Evolutionary conservation across 2,329 filamentous ascomycete species (phyloP).

Genomic region (Rhynchosporium agropyri): DNA sequence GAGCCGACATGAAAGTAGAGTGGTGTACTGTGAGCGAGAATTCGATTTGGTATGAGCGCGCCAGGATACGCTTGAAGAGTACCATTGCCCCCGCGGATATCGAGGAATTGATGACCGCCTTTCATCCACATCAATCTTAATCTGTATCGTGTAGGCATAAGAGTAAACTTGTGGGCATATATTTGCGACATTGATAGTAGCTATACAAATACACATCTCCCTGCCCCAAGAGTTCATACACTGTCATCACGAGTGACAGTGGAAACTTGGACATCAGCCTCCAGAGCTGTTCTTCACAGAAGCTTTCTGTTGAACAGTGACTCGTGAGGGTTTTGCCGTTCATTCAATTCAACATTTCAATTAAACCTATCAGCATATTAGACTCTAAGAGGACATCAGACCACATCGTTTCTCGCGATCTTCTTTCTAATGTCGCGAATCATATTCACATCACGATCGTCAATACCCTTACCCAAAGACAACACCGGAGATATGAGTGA

Average conservation of each 20-base stretch:
- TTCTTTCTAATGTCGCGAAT: too few species aligned
- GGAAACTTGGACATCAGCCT: slow-evolving; percentile 38
- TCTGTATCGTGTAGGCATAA: neutral
- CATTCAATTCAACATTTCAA: neutral
- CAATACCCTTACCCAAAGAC: too few species aligned
- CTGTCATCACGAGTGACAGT: slow-evolving; percentile 51
- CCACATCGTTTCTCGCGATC: too few species aligned
- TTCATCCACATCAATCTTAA: neutral
- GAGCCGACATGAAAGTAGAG: neutral
- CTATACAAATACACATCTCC: neutral
- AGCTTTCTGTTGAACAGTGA: slow-evolving; percentile 3
- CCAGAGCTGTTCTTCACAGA: slow-evolving; percentile 25
- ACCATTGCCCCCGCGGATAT: neutral
- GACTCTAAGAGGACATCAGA: too few species aligned
- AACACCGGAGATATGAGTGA: too few species aligned
- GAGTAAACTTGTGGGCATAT: neutral
- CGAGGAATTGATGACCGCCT: neutral
- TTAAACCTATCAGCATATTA: slow-evolving; percentile 12
- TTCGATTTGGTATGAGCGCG: slow-evolving; percentile 1
- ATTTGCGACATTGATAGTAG: neutral
- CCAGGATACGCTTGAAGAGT: neutral
- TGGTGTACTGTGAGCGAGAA: neutral
- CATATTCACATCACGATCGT: too few species aligned
- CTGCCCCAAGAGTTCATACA: neutral
- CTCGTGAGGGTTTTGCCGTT: slow-evolving; percentile 14